These are phyloP conservation scores for Boletus tomentosulus DNA, from an alignment of 768 basidiomycete genomes.

Conservation along the genomic window DNA sequence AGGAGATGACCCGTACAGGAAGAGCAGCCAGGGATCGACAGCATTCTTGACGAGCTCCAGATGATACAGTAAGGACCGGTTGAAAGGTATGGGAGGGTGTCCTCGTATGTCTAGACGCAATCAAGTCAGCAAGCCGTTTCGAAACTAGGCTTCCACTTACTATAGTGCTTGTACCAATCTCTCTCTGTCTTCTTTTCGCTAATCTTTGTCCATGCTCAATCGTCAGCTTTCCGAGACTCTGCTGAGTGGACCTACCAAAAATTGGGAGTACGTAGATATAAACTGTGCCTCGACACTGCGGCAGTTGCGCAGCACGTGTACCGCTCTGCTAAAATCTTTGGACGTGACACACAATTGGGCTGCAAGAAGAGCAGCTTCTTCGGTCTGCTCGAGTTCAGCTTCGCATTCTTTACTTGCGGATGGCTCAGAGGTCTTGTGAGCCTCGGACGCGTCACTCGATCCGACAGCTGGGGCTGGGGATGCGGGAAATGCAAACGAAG, in stretches of 20 bases:
- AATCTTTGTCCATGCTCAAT: constrained; percentile 43
- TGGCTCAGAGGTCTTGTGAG: constrained; percentile 5
- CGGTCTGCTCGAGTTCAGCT: constrained; percentile 49
- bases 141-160: constrained; percentile 37
- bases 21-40: constrained; percentile 79
- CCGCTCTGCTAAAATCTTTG: constrained; percentile 74
- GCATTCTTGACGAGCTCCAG: constrained; percentile 54
- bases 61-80: constrained; percentile 52
- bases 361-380: constrained; percentile 68
- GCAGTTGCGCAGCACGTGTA: constrained; percentile 60
- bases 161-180: constrained; percentile 81
- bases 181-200: constrained; percentile 79
- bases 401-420: constrained; percentile 36
- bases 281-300: constrained; percentile 72
- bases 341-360: constrained; percentile 72
- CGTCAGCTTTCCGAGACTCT: constrained; percentile 4
- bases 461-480: constrained; percentile 27
- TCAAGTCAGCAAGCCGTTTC: constrained; percentile 1
- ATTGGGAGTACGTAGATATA: constrained; percentile 74
- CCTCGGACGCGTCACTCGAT: constrained; percentile 27
- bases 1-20: constrained; percentile 48
- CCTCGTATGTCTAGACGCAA: constrained; percentile 54
- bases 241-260: constrained; percentile 58
- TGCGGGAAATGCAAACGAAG: constrained; percentile 33
- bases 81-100: constrained; percentile 65